Conservation (phyloP, 441 rosid species). For the Corymbia calophylla region DNA sequence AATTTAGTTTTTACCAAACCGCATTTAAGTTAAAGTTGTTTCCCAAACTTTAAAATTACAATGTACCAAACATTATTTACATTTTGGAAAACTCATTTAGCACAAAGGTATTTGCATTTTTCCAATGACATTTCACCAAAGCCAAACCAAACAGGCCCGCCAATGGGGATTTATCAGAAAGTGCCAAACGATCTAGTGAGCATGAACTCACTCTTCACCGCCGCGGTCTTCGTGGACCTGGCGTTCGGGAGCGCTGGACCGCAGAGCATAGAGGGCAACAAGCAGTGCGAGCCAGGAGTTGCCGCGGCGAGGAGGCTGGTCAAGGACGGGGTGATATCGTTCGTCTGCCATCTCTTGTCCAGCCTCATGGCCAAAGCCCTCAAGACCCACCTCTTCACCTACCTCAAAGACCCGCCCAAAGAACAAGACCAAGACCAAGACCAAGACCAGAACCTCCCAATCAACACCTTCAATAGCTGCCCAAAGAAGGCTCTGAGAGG, state of each 20-base stretch:
- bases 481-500: background rate
- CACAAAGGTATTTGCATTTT: too few relatives aligned
- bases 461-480: background rate
- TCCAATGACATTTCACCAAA: too few relatives aligned
- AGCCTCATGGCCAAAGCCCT: constrained; percentile 5
- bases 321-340: background rate
- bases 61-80: too few relatives aligned
- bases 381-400: background rate
- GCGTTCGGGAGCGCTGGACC: background rate
- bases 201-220: background rate
- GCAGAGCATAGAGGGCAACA: background rate
- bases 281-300: background rate
- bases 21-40: too few relatives aligned
- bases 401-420: background rate
- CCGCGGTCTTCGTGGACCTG: background rate
- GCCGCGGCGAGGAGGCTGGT: background rate
- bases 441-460: too few relatives aligned
- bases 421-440: accelerated
- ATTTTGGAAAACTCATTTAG: too few relatives aligned
- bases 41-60: too few relatives aligned
- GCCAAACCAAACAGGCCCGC: too few relatives aligned
- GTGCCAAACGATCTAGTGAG: background rate
- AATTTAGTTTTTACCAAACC: too few relatives aligned
- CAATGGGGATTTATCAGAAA: background rate
- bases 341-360: constrained; percentile 1